Evolutionary conservation across 257 asterid genomes (phyloP).

Genomic region (Plantago ovata): DNA sequence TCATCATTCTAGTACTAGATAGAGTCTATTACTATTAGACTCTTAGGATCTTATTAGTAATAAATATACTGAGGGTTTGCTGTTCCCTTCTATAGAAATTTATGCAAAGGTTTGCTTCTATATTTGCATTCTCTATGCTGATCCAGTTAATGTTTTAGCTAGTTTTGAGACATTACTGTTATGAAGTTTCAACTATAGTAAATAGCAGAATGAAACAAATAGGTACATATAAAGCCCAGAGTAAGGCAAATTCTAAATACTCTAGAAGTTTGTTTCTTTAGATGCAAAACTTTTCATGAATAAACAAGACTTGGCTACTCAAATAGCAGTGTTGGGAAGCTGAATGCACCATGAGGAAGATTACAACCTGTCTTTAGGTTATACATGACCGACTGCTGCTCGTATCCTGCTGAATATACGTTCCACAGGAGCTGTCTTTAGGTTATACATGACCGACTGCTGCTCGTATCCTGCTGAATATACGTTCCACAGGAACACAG

Average conservation of each 20-base stretch:
- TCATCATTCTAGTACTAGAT: not conserved
- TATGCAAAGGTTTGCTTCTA: not conserved
- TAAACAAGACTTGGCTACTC: not conserved
- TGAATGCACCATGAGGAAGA: not conserved
- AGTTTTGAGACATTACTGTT: too few relatives aligned
- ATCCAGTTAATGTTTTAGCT: too few relatives aligned
- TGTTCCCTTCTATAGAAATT: not conserved
- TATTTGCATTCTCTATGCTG: not conserved
- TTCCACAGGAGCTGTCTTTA: conserved; percentile 34
- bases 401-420: conserved; percentile 37
- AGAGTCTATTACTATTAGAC: not conserved
- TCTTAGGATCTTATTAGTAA: not conserved
- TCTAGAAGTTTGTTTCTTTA: too few relatives aligned
- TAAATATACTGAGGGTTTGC: not conserved
- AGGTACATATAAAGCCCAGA: too few relatives aligned
- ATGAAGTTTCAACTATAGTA: too few relatives aligned
- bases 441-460: conserved; percentile 30
- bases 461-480: conserved; percentile 37
- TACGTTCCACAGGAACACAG: conserved; percentile 53
- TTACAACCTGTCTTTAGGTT: conserved; percentile 1
- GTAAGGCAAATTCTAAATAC: too few relatives aligned
- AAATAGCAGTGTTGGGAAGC: not conserved
- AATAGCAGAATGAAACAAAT: too few relatives aligned
- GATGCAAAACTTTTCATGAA: too few relatives aligned
- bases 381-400: conserved; percentile 31